Conservation (phyloP, 2,329 filamentous ascomycete genomes). For the Beauveria sp. region DNA sequence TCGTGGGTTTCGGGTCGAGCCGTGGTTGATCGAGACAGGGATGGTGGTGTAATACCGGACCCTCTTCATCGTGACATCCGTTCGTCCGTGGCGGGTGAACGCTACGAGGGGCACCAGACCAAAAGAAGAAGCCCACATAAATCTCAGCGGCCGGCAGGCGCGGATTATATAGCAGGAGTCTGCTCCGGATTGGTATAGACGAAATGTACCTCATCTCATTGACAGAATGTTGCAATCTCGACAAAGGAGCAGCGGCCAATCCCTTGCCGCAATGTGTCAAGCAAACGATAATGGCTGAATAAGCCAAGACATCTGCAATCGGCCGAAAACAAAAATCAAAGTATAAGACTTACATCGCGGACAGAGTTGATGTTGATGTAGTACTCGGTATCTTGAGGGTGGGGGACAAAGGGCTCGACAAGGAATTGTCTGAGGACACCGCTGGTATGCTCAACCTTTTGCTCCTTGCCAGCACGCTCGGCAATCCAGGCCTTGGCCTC, state of each 20-base stretch:
- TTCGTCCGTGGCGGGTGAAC: slow-evolving; percentile 26
- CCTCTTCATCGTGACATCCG: slow-evolving; percentile 29
- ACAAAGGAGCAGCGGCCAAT: neutral
- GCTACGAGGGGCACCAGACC: slow-evolving; percentile 19
- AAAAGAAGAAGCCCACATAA: slow-evolving; percentile 11
- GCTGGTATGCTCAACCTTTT: slow-evolving; percentile 86
- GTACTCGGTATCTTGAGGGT: slow-evolving; percentile 92
- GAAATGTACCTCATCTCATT: neutral
- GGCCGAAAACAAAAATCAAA: slow-evolving; percentile 12
- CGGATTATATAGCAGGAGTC: slow-evolving; percentile 1
- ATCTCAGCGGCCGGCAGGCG: neutral
- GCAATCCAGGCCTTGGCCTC: slow-evolving; percentile 93
- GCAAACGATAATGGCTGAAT: neutral
- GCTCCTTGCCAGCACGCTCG: slow-evolving; percentile 81
- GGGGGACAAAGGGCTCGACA: slow-evolving; percentile 96
- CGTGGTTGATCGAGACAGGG: slow-evolving; percentile 8
- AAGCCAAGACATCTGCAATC: slow-evolving; percentile 11
- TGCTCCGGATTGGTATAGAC: neutral
- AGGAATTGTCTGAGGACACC: slow-evolving; percentile 91
- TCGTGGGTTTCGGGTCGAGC: slow-evolving; percentile 11
- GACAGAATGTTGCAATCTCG: neutral
- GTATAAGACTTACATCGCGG: slow-evolving; percentile 74
- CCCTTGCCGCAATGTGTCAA: neutral
- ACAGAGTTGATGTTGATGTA: slow-evolving; percentile 99
- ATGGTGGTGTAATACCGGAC: slow-evolving; percentile 10